Conservation (phyloP, 2,329 filamentous ascomycete genomes). For the Graphium sp. region DNA sequence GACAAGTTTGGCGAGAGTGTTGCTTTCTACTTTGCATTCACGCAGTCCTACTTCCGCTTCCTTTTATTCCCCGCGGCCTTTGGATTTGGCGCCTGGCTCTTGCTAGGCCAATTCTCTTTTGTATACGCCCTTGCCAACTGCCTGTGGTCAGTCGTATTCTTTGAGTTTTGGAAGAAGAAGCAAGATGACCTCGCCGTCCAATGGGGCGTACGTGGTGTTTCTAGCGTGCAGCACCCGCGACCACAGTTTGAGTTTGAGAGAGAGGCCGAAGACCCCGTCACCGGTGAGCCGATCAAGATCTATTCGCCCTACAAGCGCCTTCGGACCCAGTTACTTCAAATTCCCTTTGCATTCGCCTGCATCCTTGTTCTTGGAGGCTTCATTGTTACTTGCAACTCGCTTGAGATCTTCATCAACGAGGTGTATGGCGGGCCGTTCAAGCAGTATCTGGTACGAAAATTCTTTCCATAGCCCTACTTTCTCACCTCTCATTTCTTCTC, state of each 20-base stretch:
- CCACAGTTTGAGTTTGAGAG: slow-evolving; percentile 67
- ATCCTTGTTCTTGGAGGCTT: slow-evolving; percentile 58
- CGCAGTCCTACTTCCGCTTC: slow-evolving; percentile 80
- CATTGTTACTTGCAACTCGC: slow-evolving; percentile 74
- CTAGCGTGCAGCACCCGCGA: slow-evolving; percentile 60
- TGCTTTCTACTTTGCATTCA: slow-evolving; percentile 90
- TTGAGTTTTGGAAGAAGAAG: slow-evolving; percentile 93
- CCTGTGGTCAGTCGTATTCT: slow-evolving; percentile 78
- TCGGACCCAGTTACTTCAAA: slow-evolving; percentile 58
- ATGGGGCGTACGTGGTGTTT: slow-evolving; percentile 80
- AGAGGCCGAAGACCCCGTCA: slow-evolving; percentile 61
- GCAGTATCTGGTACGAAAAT: slow-evolving; percentile 60
- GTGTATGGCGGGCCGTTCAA: slow-evolving; percentile 85
- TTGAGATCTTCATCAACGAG: slow-evolving; percentile 92
- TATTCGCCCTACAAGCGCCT: slow-evolving; percentile 66
- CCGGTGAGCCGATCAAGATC: slow-evolving; percentile 59
- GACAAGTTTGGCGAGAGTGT: slow-evolving; percentile 69
- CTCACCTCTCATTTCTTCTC: not conserved
- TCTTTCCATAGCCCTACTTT: too few relatives aligned
- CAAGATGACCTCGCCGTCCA: slow-evolving; percentile 72
- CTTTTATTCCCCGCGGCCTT: slow-evolving; percentile 67
- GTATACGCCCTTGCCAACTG: slow-evolving; percentile 64
- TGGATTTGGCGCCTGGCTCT: slow-evolving; percentile 60
- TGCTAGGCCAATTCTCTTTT: slow-evolving; percentile 73
- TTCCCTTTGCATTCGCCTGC: slow-evolving; percentile 71